These are phyloP conservation scores for Spongospora subterranea DNA, from an alignment of 208 protist genomes.

Conservation along the genomic window DNA sequence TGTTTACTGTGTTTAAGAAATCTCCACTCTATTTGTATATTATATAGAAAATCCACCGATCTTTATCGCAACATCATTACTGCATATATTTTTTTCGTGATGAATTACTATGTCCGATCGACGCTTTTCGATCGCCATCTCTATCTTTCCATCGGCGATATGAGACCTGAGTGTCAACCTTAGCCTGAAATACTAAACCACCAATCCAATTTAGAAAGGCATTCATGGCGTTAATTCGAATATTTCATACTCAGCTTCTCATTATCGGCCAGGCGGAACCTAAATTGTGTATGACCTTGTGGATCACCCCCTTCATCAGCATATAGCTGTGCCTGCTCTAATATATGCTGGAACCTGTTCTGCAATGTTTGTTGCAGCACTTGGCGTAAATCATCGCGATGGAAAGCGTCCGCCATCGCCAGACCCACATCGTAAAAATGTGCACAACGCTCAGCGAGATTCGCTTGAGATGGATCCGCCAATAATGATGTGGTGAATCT, in stretches of 20 bases:
- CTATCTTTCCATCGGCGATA: neutral
- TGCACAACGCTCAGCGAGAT: neutral
- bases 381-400: neutral
- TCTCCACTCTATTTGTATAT: too few relatives aligned
- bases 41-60: too few relatives aligned
- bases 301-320: neutral
- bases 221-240: neutral
- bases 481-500: neutral
- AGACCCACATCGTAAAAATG: slow-evolving; percentile 13
- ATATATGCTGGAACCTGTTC: neutral
- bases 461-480: neutral
- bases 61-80: too few relatives aligned
- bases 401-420: neutral
- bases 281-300: neutral
- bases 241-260: neutral
- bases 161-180: neutral
- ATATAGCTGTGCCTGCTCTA: slow-evolving; percentile 16
- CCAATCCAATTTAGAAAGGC: neutral
- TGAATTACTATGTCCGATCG: neutral
- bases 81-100: too few relatives aligned
- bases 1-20: too few relatives aligned
- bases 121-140: neutral
- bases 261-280: neutral
- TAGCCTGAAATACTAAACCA: neutral
- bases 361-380: neutral